These are phyloP conservation scores for Nephelium lappaceum DNA, from an alignment of 345 rosid genomes.

Conservation along the genomic window DNA sequence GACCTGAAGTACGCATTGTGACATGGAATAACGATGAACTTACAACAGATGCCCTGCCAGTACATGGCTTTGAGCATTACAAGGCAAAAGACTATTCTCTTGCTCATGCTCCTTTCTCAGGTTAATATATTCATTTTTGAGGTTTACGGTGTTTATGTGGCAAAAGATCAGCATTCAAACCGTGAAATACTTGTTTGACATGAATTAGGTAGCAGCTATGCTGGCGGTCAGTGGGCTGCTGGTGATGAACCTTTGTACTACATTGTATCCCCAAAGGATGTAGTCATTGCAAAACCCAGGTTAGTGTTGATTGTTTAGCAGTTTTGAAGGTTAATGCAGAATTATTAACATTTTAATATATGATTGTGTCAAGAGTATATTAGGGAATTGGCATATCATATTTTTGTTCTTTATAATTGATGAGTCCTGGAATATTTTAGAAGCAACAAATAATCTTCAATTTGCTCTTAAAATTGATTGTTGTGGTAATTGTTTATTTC, in stretches of 20 bases:
- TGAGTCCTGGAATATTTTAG: neutral
- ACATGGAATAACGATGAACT: constrained; percentile 97
- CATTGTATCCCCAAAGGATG: constrained; percentile 96
- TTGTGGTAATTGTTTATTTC: neutral
- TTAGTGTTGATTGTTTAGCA: constrained; percentile 27
- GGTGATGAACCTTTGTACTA: constrained; percentile 97
- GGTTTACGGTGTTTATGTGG: constrained; percentile 19
- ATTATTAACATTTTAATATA: neutral
- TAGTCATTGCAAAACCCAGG: constrained; percentile 99
- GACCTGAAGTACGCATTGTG: constrained; percentile 93
- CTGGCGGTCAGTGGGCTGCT: constrained; percentile 99
- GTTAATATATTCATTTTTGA: constrained; percentile 40
- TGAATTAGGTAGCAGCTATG: constrained; percentile 91
- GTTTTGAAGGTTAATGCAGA: constrained; percentile 9
- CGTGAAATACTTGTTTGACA: constrained; percentile 23
- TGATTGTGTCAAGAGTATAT: neutral
- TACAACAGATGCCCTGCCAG: constrained; percentile 95
- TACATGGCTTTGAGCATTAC: constrained; percentile 97
- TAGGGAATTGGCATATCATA: neutral
- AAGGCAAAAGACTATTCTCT: constrained; percentile 97
- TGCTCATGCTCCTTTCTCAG: constrained; percentile 98
- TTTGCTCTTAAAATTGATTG: neutral
- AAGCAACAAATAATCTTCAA: neutral
- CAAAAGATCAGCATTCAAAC: constrained; percentile 25
- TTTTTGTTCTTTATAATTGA: neutral